Conservation (phyloP, 768 basidiomycete genomes). For the Psilocybe subaeruginosa region DNA sequence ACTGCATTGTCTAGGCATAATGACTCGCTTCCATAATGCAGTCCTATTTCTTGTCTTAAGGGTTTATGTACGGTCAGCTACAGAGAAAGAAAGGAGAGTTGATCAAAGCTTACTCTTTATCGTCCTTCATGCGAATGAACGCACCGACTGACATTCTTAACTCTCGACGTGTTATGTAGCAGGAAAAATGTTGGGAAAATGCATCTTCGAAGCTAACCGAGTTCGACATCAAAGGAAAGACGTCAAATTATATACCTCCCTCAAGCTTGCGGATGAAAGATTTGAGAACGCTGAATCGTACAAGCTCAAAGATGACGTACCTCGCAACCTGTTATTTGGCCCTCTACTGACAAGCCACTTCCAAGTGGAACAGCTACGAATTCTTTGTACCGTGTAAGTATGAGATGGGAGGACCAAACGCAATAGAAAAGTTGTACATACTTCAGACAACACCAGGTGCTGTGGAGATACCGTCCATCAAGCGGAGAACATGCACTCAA, state of each 20-base stretch:
- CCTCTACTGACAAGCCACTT: constrained; percentile 24
- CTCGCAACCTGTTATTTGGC: constrained; percentile 25
- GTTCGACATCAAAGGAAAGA: neutral
- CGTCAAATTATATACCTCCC: constrained; percentile 13
- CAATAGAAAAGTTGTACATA: neutral
- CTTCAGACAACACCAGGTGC: constrained; percentile 25
- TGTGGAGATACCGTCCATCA: constrained; percentile 26
- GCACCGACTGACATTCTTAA: neutral
- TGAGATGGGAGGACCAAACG: neutral
- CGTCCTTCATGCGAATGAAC: too few relatives aligned
- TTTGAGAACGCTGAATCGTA: neutral
- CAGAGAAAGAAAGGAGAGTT: too few relatives aligned
- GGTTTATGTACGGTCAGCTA: too few relatives aligned
- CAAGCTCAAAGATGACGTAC: constrained; percentile 3
- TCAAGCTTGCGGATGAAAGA: neutral
- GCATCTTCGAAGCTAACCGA: too few relatives aligned
- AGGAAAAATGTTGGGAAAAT: neutral
- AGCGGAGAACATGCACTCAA: too few relatives aligned
- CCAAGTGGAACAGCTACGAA: constrained; percentile 29
- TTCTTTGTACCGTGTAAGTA: constrained; percentile 12
- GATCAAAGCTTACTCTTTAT: too few relatives aligned
- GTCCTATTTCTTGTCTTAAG: too few relatives aligned
- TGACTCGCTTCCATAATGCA: too few relatives aligned
- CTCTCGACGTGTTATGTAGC: constrained; percentile 13
- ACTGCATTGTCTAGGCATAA: too few relatives aligned